Evolutionary conservation across 192 early-diverging fungal species (phyloP).

Genomic region (Backusella tuberculispora): DNA sequence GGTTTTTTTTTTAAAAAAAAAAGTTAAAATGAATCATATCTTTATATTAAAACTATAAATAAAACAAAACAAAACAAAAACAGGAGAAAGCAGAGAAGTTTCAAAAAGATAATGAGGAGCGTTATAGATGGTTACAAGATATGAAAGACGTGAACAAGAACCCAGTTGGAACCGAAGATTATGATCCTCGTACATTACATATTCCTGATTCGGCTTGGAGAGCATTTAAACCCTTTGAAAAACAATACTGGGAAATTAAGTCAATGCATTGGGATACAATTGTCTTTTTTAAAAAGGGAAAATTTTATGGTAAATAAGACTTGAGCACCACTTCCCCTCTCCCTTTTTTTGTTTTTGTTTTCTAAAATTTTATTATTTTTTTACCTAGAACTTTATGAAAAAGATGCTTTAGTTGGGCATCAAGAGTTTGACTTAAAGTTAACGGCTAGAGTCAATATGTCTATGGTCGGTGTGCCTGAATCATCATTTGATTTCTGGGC

Average conservation of each 20-base stretch:
- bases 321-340: not conserved
- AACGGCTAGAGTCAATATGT: slow-evolving; percentile 97
- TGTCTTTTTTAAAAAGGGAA: slow-evolving; percentile 99
- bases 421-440: slow-evolving; percentile 95
- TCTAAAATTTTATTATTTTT: not conserved
- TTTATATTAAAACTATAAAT: not conserved
- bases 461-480: slow-evolving; percentile 98
- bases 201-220: slow-evolving; percentile 83
- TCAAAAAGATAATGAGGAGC: slow-evolving; percentile 82
- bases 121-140: slow-evolving; percentile 88
- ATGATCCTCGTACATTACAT: slow-evolving; percentile 90
- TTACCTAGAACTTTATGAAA: slow-evolving; percentile 90
- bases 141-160: slow-evolving; percentile 78
- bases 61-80: slow-evolving; percentile 3
- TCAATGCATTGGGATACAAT: slow-evolving; percentile 86
- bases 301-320: slow-evolving; percentile 73
- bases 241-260: slow-evolving; percentile 99
- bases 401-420: slow-evolving; percentile 96
- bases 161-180: slow-evolving; percentile 69
- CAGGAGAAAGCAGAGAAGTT: slow-evolving; percentile 67
- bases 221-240: slow-evolving; percentile 93
- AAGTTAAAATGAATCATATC: not conserved
- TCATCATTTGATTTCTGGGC: slow-evolving; percentile 94
- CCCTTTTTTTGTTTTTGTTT: not conserved
- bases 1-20: slow-evolving; percentile 9